These are phyloP conservation scores for Berkeleyomyces rouxiae DNA, from an alignment of 2,329 filamentous ascomycete species.

Conservation along the genomic window DNA sequence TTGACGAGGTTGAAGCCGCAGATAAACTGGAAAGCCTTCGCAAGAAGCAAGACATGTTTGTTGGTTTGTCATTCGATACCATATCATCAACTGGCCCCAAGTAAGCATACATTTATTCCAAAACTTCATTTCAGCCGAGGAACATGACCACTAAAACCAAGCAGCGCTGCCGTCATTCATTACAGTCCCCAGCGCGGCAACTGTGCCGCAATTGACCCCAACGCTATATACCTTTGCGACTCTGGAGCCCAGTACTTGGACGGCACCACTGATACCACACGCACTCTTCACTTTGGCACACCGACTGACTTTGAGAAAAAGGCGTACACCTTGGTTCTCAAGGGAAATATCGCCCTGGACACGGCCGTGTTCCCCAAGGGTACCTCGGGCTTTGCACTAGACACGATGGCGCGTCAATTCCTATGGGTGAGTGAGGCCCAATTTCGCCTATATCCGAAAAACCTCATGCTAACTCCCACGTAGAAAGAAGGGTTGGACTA, in stretches of 20 bases:
- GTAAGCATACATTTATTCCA: conserved; percentile 24
- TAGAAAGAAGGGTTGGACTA: conserved; percentile 73
- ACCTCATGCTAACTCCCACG: neutral
- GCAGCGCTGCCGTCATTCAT: conserved; percentile 88
- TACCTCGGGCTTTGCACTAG: conserved; percentile 82
- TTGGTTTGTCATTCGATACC: conserved; percentile 83
- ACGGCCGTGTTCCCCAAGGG: conserved; percentile 82
- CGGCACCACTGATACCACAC: conserved; percentile 88
- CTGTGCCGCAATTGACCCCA: conserved; percentile 71
- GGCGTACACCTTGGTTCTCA: conserved; percentile 84
- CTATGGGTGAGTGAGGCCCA: conserved; percentile 51
- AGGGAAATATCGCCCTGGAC: conserved; percentile 83
- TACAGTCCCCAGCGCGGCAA: conserved; percentile 75
- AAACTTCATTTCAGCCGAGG: conserved; percentile 11
- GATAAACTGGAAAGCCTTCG: conserved; percentile 74
- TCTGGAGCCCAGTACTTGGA: conserved; percentile 94
- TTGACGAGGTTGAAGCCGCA: conserved; percentile 84
- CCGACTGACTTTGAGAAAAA: conserved; percentile 72
- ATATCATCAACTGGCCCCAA: conserved; percentile 84
- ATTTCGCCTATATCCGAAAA: neutral
- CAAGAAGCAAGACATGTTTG: conserved; percentile 53
- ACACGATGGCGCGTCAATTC: conserved; percentile 74
- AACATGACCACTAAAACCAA: conserved; percentile 3
- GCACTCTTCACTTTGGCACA: conserved; percentile 79
- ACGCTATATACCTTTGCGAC: conserved; percentile 82